These are phyloP conservation scores for Calonectria hawksworthii DNA, from an alignment of 2,329 filamentous ascomycete genomes.

Conservation along the genomic window DNA sequence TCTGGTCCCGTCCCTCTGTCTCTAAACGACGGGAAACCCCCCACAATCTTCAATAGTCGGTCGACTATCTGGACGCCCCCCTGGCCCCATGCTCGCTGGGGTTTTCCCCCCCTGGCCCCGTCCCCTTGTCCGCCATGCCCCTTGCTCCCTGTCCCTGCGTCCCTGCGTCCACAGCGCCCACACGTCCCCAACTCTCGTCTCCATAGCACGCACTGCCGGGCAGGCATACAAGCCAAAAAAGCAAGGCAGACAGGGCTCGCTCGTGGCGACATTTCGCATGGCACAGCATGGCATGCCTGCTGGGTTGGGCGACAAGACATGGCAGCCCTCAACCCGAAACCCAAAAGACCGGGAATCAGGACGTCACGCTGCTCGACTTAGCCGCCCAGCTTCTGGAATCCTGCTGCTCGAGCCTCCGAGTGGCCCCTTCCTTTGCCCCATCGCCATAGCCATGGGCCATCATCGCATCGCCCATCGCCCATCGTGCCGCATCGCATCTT, in stretches of 20 bases:
- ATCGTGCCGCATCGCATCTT: slow-evolving; percentile 3
- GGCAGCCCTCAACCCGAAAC: slow-evolving; percentile 18
- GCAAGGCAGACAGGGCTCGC: neutral
- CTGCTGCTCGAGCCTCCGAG: slow-evolving; percentile 10
- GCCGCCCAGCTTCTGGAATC: slow-evolving; percentile 8
- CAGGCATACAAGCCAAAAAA: neutral
- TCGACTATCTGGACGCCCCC: slow-evolving; percentile 4
- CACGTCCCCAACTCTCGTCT: slow-evolving; percentile 12
- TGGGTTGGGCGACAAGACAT: slow-evolving; percentile 10
- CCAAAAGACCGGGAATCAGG: slow-evolving; percentile 16
- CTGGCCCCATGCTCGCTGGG: neutral
- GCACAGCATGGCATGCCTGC: neutral
- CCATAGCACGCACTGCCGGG: neutral
- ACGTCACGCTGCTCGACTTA: neutral
- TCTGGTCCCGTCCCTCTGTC: neutral
- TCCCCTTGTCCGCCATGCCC: neutral
- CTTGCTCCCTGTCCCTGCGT: slow-evolving; percentile 1
- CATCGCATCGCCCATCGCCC: neutral
- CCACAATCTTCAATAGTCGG: neutral
- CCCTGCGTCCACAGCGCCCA: slow-evolving; percentile 1
- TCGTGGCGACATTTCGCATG: slow-evolving; percentile 10
- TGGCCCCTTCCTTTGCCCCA: slow-evolving; percentile 2
- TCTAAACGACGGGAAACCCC: neutral
- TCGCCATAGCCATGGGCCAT: neutral
- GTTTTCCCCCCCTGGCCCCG: neutral